Conservation (phyloP, 2,329 filamentous ascomycete species). For the Pseudofabraea citricarpa region DNA sequence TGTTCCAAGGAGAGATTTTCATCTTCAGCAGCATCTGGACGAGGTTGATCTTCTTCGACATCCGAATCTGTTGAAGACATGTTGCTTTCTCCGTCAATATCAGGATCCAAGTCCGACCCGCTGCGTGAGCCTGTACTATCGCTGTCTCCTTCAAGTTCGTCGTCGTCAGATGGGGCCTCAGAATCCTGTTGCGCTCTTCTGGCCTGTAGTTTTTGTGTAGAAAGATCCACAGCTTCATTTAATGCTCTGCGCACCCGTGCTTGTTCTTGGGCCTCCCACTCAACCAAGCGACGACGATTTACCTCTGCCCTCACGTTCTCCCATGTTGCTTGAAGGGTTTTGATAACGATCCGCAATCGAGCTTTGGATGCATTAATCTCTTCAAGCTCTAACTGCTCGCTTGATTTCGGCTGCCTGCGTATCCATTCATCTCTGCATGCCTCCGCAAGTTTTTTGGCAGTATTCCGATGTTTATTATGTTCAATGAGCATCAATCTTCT, state of each 20-base stretch:
- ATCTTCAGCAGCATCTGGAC: slow-evolving; percentile 47
- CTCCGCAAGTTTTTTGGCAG: slow-evolving; percentile 75
- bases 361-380: slow-evolving; percentile 61
- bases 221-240: slow-evolving; percentile 69
- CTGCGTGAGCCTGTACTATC: slow-evolving; percentile 31
- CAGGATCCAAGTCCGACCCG: slow-evolving; percentile 41
- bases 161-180: slow-evolving; percentile 39
- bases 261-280: slow-evolving; percentile 63
- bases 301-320: slow-evolving; percentile 59
- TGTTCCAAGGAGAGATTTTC: slow-evolving; percentile 66
- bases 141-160: slow-evolving; percentile 28
- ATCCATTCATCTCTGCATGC: slow-evolving; percentile 74
- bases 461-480: slow-evolving; percentile 68
- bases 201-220: slow-evolving; percentile 63
- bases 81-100: slow-evolving; percentile 43
- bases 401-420: slow-evolving; percentile 66
- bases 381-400: slow-evolving; percentile 79
- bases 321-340: slow-evolving; percentile 51
- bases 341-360: slow-evolving; percentile 69
- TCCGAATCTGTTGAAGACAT: slow-evolving; percentile 63
- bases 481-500: slow-evolving; percentile 76
- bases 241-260: slow-evolving; percentile 61
- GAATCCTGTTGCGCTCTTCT: slow-evolving; percentile 49
- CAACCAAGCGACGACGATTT: slow-evolving; percentile 52
- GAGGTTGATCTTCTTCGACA: slow-evolving; percentile 41